Evolutionary conservation across 306 rosid species (phyloP).

Genomic region (Ziziphus jujuba): DNA sequence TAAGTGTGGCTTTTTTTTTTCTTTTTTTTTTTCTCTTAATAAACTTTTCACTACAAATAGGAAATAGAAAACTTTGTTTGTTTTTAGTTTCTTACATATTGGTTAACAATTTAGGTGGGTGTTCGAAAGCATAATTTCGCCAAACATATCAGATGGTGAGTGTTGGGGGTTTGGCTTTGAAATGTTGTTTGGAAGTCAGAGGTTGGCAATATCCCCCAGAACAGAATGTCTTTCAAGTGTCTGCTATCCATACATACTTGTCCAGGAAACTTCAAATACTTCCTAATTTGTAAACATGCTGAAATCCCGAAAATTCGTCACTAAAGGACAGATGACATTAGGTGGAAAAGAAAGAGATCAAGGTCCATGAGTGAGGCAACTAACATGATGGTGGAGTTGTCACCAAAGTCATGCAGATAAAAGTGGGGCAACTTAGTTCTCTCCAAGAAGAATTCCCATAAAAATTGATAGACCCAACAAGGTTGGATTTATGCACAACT

Average conservation of each 20-base stretch:
- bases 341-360: conserved; percentile 38
- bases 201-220: neutral
- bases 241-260: conserved; percentile 14
- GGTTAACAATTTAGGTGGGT: no score
- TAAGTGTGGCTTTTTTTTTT: no score
- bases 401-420: conserved; percentile 44
- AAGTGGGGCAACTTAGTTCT: conserved; percentile 23
- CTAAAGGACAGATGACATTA: conserved; percentile 27
- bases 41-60: no score
- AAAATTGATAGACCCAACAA: conserved; percentile 43
- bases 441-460: conserved; percentile 33
- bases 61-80: no score
- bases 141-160: no score
- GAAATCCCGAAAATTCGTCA: conserved; percentile 9
- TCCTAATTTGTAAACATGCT: conserved; percentile 13
- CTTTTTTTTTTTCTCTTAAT: no score
- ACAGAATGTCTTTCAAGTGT: conserved; percentile 21
- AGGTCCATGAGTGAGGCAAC: conserved; percentile 48
- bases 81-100: no score
- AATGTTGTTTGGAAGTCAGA: no score
- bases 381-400: conserved; percentile 55
- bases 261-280: conserved; percentile 18
- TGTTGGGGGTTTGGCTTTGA: no score
- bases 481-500: conserved; percentile 38
- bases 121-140: no score